These are phyloP conservation scores for Chrysosporium queenslandicum DNA, from an alignment of 2,329 filamentous ascomycete species.

Conservation along the genomic window DNA sequence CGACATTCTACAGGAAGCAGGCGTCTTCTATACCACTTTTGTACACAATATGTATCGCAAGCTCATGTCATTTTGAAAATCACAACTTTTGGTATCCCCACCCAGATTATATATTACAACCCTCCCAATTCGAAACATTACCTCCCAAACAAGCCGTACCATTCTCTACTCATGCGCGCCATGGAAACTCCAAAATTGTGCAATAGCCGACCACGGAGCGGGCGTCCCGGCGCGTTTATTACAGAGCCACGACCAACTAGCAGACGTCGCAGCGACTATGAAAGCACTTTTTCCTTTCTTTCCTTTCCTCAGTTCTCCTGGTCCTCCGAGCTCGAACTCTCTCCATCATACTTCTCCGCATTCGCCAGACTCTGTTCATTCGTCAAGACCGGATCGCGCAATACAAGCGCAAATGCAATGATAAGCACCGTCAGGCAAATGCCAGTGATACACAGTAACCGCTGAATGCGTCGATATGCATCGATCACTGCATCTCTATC, in stretches of 20 bases:
- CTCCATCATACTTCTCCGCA: slow-evolving; percentile 27
- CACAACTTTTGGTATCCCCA: background rate
- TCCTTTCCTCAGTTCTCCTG: background rate
- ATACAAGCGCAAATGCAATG: slow-evolving; percentile 37
- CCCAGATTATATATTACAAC: background rate
- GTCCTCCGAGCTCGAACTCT: slow-evolving; percentile 8
- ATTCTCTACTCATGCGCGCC: background rate
- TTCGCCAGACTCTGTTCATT: slow-evolving; percentile 39
- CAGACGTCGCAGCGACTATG: no score
- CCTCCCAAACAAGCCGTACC: background rate
- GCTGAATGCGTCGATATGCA: slow-evolving; percentile 40
- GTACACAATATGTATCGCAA: background rate
- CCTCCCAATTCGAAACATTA: background rate
- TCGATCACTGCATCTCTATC: slow-evolving; percentile 37
- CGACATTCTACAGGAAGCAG: background rate
- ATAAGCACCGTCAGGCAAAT: slow-evolving; percentile 41
- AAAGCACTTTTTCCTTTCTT: no score
- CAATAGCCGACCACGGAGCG: no score
- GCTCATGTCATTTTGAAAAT: background rate
- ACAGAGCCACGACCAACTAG: no score
- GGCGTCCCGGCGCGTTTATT: no score
- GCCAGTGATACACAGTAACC: slow-evolving; percentile 42
- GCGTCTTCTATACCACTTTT: background rate
- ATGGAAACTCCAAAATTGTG: background rate
- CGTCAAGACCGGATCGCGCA: slow-evolving; percentile 40